Base-by-base conservation (phyloP, 2,329 filamentous ascomycete species). In the Talaromyces verruculosus region DNA sequence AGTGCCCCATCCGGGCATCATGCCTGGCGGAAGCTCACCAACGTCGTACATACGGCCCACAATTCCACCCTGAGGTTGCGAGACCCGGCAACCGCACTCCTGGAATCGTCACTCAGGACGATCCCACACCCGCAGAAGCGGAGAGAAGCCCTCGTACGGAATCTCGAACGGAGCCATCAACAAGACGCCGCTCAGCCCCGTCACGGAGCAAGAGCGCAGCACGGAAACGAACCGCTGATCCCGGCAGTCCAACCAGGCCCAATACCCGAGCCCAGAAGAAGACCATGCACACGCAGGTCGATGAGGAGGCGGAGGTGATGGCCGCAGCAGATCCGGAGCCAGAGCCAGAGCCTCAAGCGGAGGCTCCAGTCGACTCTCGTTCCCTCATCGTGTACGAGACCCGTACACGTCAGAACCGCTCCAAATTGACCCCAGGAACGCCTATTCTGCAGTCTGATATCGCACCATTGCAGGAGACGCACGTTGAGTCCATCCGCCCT, bases 121-220 rank as follows among this genome's bases (percentile, higher is more conserved):
- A 61, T 30, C 41, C 59, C 2, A 61, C 41, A 11, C 41, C 59
- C 2, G 59, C 59, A 4, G 41, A 61, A 61, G 59, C 59, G 2
- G 59, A 49, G 8, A 17, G 59, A 2, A 61, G 59, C 13, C 41
- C 59, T 10, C 39, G 30, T 2, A 28, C 25, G 0, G 7, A 17
- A 10, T 10, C 39, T 3, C 22, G 25, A 19, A 15, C 7, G 0
- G 10, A 41, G 10, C 7, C 41, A 0, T 25, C 45, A 5, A 28
- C 11, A 3, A 13, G 45, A 35, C 39, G 22, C 2, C 41, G 59
- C 41, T 28, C 59, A 19, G 59, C 41, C 10, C 41, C 15, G 15
- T 61, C 41, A 33, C 59, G 59, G 5, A 61, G 59, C 41, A 61
- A 61, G 43, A 61, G 59, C 7, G 13, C 39, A 11, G 39, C 41